phyloP scores from a whole-genome alignment of 2,329 filamentous ascomycete genomes.

The Colletotrichum navitas region DNA sequence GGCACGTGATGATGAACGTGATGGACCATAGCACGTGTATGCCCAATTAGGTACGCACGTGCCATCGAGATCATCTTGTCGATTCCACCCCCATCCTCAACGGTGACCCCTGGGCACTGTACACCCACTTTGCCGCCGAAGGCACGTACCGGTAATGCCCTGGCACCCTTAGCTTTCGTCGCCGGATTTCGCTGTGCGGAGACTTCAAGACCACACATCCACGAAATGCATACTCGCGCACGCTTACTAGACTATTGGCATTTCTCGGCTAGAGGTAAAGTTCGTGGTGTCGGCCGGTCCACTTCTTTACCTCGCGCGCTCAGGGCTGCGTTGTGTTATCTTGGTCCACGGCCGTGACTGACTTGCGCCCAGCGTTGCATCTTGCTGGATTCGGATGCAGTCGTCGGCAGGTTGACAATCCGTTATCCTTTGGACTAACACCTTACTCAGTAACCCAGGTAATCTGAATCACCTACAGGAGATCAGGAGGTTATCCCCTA shows the following conservation, averaged over 20 bases:
- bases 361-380: conserved; percentile 1
- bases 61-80: background rate
- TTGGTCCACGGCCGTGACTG: background rate
- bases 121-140: background rate
- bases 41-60: conserved; percentile 3
- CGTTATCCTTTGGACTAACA: background rate
- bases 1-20: background rate
- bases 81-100: background rate
- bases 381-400: conserved; percentile 10
- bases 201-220: background rate
- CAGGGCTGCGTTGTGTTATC: background rate
- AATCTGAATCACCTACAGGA: background rate
- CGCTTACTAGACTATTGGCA: conserved; percentile 2
- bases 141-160: background rate
- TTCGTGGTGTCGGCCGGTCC: background rate
- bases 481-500: background rate
- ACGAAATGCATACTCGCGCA: background rate
- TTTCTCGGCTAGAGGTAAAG: conserved; percentile 1
- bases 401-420: background rate
- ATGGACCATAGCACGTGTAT: background rate
- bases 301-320: background rate
- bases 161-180: conserved; percentile 4
- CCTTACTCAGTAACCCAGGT: background rate
- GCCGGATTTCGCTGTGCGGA: background rate
- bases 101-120: background rate